Evolutionary conservation across 345 rosid species (phyloP).

Genomic region (Camelina hispida): DNA sequence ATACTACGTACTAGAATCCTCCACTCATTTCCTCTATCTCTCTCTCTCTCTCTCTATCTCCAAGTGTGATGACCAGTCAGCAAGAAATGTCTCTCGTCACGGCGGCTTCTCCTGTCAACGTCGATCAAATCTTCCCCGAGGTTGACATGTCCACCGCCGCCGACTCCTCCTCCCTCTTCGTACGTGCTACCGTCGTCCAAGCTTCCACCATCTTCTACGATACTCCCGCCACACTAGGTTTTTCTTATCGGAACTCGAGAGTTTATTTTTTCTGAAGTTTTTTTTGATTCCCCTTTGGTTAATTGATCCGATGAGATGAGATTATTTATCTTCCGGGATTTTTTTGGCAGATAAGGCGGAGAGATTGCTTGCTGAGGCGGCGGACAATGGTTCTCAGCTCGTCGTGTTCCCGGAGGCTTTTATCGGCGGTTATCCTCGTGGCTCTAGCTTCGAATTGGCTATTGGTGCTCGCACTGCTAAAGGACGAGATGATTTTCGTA

Average conservation of each 20-base stretch:
- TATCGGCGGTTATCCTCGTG: constrained; percentile 92
- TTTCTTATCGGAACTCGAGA: too few species aligned
- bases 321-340: background rate
- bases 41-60: background rate
- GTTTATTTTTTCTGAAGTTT: too few species aligned
- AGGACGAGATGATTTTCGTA: constrained; percentile 87
- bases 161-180: constrained; percentile 52
- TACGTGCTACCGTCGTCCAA: constrained; percentile 94
- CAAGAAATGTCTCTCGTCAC: constrained; percentile 61
- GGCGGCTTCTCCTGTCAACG: constrained; percentile 42
- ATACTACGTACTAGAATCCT: background rate
- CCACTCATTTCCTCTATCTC: constrained; percentile 3
- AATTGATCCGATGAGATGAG: constrained; percentile 3
- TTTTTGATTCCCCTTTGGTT: background rate
- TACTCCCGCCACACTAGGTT: constrained; percentile 87
- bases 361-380: constrained; percentile 86
- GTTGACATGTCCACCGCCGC: constrained; percentile 70
- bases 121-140: constrained; percentile 66
- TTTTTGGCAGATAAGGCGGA: constrained; percentile 76
- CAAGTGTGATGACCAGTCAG: constrained; percentile 8
- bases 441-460: constrained; percentile 72
- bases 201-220: constrained; percentile 92
- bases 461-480: constrained; percentile 76
- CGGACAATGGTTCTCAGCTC: constrained; percentile 80
- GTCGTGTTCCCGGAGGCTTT: constrained; percentile 98